Percentiles rank a stretch among this genome's conserved stretches.
phyloP scores from a whole-genome alignment of 2,329 filamentous ascomycete genomes.

The Trichoderma breve region DNA sequence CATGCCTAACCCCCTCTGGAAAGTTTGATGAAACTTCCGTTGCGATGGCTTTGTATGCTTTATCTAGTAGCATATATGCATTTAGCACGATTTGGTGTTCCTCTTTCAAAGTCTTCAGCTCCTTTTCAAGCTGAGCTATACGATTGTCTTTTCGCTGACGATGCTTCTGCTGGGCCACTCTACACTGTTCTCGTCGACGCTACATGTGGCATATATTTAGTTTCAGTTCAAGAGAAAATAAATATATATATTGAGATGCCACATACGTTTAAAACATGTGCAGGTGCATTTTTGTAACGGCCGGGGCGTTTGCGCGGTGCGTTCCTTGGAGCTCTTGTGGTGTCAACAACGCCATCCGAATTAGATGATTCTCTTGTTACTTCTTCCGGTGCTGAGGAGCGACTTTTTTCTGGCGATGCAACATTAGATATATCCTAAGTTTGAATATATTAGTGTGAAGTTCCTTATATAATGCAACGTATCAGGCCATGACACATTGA shows the following conservation, averaged over 20 bases:
- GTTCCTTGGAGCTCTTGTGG: neutral
- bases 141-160: neutral
- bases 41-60: neutral
- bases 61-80: neutral
- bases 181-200: neutral
- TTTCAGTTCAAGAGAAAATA: neutral
- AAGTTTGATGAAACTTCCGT: neutral
- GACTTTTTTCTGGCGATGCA: neutral
- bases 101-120: neutral
- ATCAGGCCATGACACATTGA: neutral
- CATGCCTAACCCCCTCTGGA: neutral
- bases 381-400: neutral
- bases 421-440: neutral
- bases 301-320: neutral
- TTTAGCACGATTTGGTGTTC: neutral
- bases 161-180: neutral
- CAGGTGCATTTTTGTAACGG: neutral
- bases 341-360: neutral
- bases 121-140: neutral
- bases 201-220: neutral
- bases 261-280: neutral
- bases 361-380: neutral
- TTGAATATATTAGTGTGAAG: neutral
- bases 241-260: neutral
- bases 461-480: neutral